A percentile compares a stretch with the other conserved stretches of the same genome.
Conservation (phyloP, 2,329 filamentous ascomycete species). For the Bertia moriformis region DNA sequence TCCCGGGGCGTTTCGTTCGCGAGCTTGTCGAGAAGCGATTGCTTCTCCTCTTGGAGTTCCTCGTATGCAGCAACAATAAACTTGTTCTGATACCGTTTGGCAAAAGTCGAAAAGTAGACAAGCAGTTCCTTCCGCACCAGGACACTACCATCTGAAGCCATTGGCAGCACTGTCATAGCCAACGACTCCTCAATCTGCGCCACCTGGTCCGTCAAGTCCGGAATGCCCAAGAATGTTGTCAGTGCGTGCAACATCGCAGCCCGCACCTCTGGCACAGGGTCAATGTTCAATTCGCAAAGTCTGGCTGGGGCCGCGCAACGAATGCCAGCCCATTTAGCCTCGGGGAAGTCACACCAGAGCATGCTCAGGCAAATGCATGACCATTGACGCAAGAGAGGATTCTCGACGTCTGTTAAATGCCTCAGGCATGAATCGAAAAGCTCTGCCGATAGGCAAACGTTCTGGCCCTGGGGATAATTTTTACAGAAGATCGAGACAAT, state of each 20-base stretch:
- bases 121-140: constrained; percentile 87
- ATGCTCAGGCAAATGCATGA: constrained; percentile 90
- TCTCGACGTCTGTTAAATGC: constrained; percentile 65
- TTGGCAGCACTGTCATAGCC: constrained; percentile 74
- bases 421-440: constrained; percentile 77
- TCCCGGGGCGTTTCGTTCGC: constrained; percentile 37
- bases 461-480: constrained; percentile 79
- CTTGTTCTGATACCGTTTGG: constrained; percentile 78
- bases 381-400: constrained; percentile 83
- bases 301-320: constrained; percentile 71
- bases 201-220: constrained; percentile 80
- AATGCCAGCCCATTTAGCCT: constrained; percentile 94
- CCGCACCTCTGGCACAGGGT: constrained; percentile 81
- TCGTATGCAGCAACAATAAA: constrained; percentile 87
- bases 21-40: constrained; percentile 35
- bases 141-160: constrained; percentile 86
- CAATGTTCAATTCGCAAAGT: constrained; percentile 66
- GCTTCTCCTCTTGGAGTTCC: constrained; percentile 71
- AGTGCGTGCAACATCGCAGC: constrained; percentile 87
- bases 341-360: constrained; percentile 77
- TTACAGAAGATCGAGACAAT: constrained; percentile 96
- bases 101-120: constrained; percentile 85
- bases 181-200: constrained; percentile 82
- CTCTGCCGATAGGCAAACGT: constrained; percentile 78
- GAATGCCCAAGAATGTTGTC: constrained; percentile 86